Evolutionary conservation across 306 rosid genomes (phyloP).

Genomic region (Fagus sylvatica): DNA sequence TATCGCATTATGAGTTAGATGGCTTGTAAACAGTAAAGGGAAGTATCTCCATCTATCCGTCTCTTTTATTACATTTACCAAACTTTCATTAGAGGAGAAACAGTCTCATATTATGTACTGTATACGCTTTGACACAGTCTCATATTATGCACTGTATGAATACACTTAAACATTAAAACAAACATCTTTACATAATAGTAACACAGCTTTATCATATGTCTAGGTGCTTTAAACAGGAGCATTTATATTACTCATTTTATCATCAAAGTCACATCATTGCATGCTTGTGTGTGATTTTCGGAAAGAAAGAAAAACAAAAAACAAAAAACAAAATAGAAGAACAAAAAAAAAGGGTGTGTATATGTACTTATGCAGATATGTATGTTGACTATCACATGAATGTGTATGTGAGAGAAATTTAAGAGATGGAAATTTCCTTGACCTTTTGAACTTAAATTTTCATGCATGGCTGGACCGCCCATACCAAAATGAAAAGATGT

Average conservation of each 20-base stretch:
- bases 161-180: neutral
- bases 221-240: conserved; percentile 44
- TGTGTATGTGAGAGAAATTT: conserved; percentile 14
- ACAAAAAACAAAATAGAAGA: no score
- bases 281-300: neutral
- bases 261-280: conserved; percentile 52
- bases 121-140: neutral
- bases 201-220: neutral
- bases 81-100: neutral
- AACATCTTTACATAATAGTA: neutral
- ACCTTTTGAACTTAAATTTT: conserved; percentile 44
- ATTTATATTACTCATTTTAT: conserved; percentile 36
- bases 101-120: neutral
- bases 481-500: conserved; percentile 14
- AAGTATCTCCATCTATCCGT: neutral
- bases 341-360: no score
- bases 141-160: neutral
- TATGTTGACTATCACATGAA: neutral
- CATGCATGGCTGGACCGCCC: conserved; percentile 51
- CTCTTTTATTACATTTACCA: neutral
- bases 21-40: neutral
- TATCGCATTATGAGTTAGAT: conserved; percentile 8
- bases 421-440: conserved; percentile 14
- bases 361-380: neutral
- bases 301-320: no score